Base-by-base conservation (phyloP, 2,329 filamentous ascomycete species). In the Podosphaera xanthii region DNA sequence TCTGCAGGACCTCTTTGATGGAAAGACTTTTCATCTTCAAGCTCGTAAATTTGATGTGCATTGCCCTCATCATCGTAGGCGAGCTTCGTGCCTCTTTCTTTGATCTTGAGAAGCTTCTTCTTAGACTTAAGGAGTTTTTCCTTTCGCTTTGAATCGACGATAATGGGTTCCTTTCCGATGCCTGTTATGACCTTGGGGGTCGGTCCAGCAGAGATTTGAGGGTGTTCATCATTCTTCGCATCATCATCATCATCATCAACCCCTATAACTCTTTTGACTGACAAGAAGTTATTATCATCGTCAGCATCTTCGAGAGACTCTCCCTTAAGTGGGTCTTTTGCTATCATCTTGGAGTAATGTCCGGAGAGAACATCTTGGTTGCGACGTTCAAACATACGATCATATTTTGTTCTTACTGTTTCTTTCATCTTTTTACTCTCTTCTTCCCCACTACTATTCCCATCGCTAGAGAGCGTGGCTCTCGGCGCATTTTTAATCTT, bases 291-390 rank as follows among this genome's bases (percentile, higher is more conserved):
- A 56, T 87, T 83, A 57, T 87, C 85, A 59, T 83, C 83, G 56
- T 83, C 81, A 4, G 76, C 78, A 59, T 80, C 78, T 2, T 69
- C 75, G 35, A 57, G 49, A 5, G 14, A 12, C 59, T 76, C 70
- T 5, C 71, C 70, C 2, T 71, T 68, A 33, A 71, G 72, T 48
- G 75, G 72, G 57, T 78, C 81, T 46, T 83, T 77, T 57, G 77
- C 77, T 61, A 97, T 82, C 63, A 98, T 78, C 68, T 91, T 95
- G 61, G 82, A 81, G 74, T 96, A 97, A 72, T 98, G 92, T 59
- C 84, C 82, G n/a, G 91, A 90, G 63, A 98, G 73, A 38, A 98
- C 86, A 68, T 96, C 90, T 71, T 97, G 91, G 71, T 98, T 98
- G 65, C 85, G 86, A 61, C 92, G 79, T 74, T 96, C 91, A 71